Percentiles rank a stretch among this genome's conserved stretches.
These are phyloP conservation scores for Tillandsia fasciculata DNA, from an alignment of 176 grass and related monocot species.

Conservation along the genomic window DNA sequence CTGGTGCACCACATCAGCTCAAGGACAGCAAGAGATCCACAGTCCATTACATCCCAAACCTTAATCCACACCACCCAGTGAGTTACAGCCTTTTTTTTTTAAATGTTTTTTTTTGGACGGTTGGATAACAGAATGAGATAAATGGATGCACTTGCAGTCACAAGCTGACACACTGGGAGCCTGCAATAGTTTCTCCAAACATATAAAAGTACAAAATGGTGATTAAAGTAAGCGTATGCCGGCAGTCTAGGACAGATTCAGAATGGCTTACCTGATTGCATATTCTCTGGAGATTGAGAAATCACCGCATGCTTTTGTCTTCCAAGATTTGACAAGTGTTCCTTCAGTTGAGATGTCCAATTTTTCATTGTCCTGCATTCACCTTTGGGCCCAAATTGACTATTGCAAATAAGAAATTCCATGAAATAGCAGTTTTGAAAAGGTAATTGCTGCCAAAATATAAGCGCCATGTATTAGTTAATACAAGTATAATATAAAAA, in stretches of 20 bases:
- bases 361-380: slow-evolving; percentile 24
- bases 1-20: too few relatives aligned
- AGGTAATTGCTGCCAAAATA: slow-evolving; percentile 30
- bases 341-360: slow-evolving; percentile 54
- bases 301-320: slow-evolving; percentile 40
- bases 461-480: slow-evolving; percentile 6
- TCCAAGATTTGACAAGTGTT: slow-evolving; percentile 36
- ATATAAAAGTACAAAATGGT: not conserved
- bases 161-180: too few relatives aligned
- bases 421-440: slow-evolving; percentile 40
- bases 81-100: too few relatives aligned
- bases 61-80: too few relatives aligned
- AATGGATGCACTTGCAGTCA: too few relatives aligned
- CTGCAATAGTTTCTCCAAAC: too few relatives aligned
- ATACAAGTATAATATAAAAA: not conserved
- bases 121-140: too few relatives aligned
- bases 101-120: too few relatives aligned
- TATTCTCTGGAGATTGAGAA: slow-evolving; percentile 26
- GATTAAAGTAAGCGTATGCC: not conserved
- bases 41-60: too few relatives aligned
- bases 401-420: slow-evolving; percentile 32
- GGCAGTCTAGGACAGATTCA: slow-evolving; percentile 1
- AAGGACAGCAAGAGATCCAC: too few relatives aligned
- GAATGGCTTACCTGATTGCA: slow-evolving; percentile 27
- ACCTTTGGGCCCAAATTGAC: slow-evolving; percentile 15